These are phyloP conservation scores for Pistacia vera DNA, from an alignment of 345 rosid species.

Conservation along the genomic window DNA sequence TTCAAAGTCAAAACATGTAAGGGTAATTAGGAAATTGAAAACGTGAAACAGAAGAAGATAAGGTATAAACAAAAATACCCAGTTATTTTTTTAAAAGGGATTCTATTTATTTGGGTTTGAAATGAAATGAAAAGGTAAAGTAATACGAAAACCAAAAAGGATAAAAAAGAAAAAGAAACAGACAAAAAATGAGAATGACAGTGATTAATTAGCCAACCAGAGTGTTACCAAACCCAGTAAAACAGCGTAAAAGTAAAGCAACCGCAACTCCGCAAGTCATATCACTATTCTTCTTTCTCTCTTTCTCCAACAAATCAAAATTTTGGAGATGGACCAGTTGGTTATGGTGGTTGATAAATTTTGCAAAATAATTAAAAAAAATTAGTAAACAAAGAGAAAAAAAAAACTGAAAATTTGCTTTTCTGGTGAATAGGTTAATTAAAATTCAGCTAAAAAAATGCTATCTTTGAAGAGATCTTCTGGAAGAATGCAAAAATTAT, in stretches of 20 bases:
- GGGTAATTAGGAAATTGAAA: not conserved
- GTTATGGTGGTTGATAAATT: not conserved
- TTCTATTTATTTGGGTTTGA: too few species aligned
- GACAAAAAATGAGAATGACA: not conserved
- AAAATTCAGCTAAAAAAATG: not conserved
- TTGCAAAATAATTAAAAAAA: not conserved
- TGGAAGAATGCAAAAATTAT: not conserved
- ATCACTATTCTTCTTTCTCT: not conserved
- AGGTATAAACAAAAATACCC: not conserved
- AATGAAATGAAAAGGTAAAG: not conserved
- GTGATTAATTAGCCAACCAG: conserved; percentile 11
- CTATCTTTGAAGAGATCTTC: not conserved
- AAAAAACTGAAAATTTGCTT: too few species aligned
- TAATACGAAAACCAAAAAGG: not conserved
- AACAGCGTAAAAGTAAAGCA: conserved; percentile 12
- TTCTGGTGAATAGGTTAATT: too few species aligned
- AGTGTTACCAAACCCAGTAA: not conserved
- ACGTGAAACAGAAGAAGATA: not conserved
- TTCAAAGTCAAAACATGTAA: not conserved
- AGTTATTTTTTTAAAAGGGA: too few species aligned
- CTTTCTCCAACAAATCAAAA: not conserved
- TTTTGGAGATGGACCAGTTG: not conserved
- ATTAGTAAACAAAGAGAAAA: not conserved
- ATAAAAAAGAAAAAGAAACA: not conserved
- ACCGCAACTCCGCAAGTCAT: not conserved